Base-by-base conservation (phyloP, 2,329 filamentous ascomycete species). In the Ceratocystis lukuohia region DNA sequence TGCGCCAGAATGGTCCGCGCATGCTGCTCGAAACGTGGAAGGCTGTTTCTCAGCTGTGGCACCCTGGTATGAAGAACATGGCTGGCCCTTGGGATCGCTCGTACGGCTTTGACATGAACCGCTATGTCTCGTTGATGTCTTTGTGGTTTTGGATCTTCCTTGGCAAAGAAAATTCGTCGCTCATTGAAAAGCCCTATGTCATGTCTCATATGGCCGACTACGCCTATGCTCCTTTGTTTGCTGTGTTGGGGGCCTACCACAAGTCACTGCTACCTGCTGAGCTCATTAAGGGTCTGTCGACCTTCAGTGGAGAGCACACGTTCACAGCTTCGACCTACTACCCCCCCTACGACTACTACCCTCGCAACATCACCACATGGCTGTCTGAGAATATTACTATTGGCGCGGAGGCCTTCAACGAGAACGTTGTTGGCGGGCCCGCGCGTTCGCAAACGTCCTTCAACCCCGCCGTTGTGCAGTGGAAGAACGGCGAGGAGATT, bases 91-190 rank as follows among this genome's bases (percentile, higher is more conserved):
- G 84, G 84, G 84, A 87, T 72, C 79, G 84, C 0, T 76, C 79
- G 0, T 87, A 87, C 69, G 83, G 83, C 0, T 86, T 80, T 67
- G 83, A 87, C 68, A 85, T 86, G 83, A 85, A 84, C 65, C 75
- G 78, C 5, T 86, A 86, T 70, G 72, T 3, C 80, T 80, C 64
- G 33, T 77, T 86, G 62, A 79, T 86, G 72, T 80, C 80, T 0
- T 72, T 83, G 15, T 83, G 83, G 73, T 77, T 86, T 68, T 86
- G 83, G 84, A 78, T 80, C 0, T 68, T 84, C 3, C 75, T 83
- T 4, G 82, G 82, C 7, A 80, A 82, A 64, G 75, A 78, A 33
- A 72, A 73, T 15, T 74, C 75, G 0, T 76, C 75, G 0, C 67
- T 77, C 1, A 73, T 74, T 33, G 66, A 71, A 4, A 74, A 80